A percentile compares a stretch with the other conserved stretches of the same genome.
Evolutionary conservation across 2,329 filamentous ascomycete genomes (phyloP).

Genomic region (Cladosporium sp.): DNA sequence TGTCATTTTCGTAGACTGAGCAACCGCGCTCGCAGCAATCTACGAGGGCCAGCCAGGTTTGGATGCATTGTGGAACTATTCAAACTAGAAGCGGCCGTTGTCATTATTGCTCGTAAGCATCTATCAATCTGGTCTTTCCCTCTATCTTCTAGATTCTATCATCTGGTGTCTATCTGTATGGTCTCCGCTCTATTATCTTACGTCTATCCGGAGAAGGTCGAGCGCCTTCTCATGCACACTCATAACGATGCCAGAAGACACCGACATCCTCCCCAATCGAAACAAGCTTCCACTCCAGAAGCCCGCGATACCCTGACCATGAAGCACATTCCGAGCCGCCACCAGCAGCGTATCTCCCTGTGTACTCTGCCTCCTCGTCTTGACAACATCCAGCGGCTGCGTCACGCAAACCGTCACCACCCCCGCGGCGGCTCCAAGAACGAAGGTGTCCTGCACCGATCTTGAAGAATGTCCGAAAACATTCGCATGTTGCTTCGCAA

Average conservation of each 20-base stretch:
- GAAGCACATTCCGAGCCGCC: conserved; percentile 11
- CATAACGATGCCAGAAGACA: conserved; percentile 15
- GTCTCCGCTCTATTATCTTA: not conserved
- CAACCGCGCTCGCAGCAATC: not conserved
- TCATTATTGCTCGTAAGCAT: not conserved
- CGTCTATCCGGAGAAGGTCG: conserved; percentile 2
- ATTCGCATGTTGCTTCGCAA: conserved; percentile 12
- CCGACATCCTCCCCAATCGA: conserved; percentile 14
- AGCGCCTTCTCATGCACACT: conserved; percentile 15
- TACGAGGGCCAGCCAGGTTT: not conserved
- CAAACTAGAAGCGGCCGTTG: not conserved
- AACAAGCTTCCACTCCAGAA: conserved; percentile 18
- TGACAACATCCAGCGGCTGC: conserved; percentile 47
- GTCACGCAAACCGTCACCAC: conserved; percentile 43
- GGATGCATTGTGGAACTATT: not conserved
- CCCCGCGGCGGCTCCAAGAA: conserved; percentile 34
- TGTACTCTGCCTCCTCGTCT: conserved; percentile 40
- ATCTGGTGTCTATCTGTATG: conserved; percentile 1
- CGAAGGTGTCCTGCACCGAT: conserved; percentile 28
- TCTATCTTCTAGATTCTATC: not conserved
- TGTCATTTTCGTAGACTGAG: not conserved
- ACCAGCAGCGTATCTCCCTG: conserved; percentile 1
- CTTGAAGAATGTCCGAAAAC: not conserved
- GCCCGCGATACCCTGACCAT: not conserved
- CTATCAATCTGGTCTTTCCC: not conserved